Evolutionary conservation across 352 stramenopile species (phyloP), one percentile per base, ranked within the genome.

Genomic region (Phytophthora podocarpi): DNA sequence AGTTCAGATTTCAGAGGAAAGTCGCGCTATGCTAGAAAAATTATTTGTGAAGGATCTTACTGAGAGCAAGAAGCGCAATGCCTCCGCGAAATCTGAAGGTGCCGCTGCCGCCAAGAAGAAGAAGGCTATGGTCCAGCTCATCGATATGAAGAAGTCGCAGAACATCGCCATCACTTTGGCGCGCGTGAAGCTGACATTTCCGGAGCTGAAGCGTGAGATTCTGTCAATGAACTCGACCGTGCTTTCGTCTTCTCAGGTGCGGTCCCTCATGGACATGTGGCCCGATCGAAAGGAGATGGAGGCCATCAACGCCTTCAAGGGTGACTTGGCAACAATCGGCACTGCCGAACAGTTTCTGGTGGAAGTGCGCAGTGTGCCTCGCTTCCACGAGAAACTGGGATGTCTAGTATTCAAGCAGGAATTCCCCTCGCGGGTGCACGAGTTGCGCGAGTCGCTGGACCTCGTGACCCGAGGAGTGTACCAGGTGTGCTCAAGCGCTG

Each of bases 141-240:
- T 95, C 35, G 86, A 95, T 55, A 90, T 93, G 80, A 95, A 95
- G 46, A 95, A 93, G 48, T 88, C 84, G 16, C 86, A 95, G 62
- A 95, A 95, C 64, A 92, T 95, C 48, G 77, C 84, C 9, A 95
- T 95, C 45, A 92, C 84, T 12, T 42, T 95, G 31, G 86, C 86
- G 2, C 82, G 86, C 28, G 76, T 95, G 1, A 93, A 93, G 64
- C 55, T 91, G 18, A 49, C 62, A 7, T 93, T 90, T 49, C 59
- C 82, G 0, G 70, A 91, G 59, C 67, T 95, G 11, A 90, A 90
- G 60, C 72, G 66, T 18, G 82, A 95, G 52, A 78, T 95, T 35
- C 50, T 95, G 46, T 70, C 76, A 12, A 80, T 95, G 76, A 93
- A 93, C 47, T 59, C 86, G 42, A 87, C 77, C 0, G 80, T 95